Evolutionary conservation across 2,329 filamentous ascomycete genomes (phyloP).

Genomic region (Fusarium sp.): DNA sequence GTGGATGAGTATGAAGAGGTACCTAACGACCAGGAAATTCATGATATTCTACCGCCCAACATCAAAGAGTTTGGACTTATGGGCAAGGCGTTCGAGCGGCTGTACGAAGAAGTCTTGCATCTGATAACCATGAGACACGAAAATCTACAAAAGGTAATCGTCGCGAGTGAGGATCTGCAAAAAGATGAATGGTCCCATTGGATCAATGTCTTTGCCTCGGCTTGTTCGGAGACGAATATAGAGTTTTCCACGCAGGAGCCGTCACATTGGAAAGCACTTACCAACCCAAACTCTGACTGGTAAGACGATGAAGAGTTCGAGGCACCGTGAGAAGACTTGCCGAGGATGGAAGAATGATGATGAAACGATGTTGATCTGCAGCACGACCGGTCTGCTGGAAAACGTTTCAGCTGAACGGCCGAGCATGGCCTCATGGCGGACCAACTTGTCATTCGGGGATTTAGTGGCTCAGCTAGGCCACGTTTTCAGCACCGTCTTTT

Average conservation of each 20-base stretch:
- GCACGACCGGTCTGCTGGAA: neutral
- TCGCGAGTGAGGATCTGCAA: neutral
- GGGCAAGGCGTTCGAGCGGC: fast-evolving
- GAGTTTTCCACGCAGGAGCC: neutral
- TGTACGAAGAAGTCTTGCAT: neutral
- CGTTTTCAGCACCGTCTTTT: neutral
- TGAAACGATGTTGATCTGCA: neutral
- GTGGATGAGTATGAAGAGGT: neutral
- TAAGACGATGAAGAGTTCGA: neutral
- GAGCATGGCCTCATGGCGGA: neutral
- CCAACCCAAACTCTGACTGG: neutral
- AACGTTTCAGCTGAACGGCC: neutral
- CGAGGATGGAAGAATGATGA: neutral
- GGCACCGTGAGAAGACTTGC: neutral
- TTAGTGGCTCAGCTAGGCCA: neutral
- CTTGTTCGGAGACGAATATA: neutral
- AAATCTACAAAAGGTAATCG: neutral
- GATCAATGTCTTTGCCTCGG: neutral
- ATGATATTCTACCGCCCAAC: neutral
- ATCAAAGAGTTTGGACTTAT: neutral
- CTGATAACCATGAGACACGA: neutral
- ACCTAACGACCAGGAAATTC: neutral
- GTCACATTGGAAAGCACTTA: neutral
- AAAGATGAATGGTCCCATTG: neutral
- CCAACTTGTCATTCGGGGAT: neutral